phyloP scores from a whole-genome alignment of 1,284 basidiomycete species.

The Sanghuangporus baumii region DNA sequence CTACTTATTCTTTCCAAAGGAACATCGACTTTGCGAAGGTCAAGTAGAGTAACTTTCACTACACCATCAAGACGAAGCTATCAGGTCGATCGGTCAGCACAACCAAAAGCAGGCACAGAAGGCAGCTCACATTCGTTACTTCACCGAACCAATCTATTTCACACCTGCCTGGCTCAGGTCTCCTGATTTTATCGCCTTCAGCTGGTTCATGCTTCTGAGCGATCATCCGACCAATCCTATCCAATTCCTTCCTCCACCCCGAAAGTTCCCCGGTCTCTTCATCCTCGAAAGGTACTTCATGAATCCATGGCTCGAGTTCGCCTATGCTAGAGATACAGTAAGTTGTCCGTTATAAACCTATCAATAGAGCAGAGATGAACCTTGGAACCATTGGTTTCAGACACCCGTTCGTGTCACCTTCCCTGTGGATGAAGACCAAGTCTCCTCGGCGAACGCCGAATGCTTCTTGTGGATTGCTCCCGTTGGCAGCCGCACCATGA shows the following conservation, averaged over 20 bases:
- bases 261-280: constrained; percentile 43
- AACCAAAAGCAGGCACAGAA: constrained; percentile 6
- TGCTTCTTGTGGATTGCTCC: constrained; percentile 37
- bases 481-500: constrained; percentile 44
- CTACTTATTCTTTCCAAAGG: constrained; percentile 64
- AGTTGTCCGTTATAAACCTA: not conserved
- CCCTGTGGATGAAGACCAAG: constrained; percentile 72
- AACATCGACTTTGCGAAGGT: constrained; percentile 40
- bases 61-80: constrained; percentile 69
- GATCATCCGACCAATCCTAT: constrained; percentile 52
- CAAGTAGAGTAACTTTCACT: constrained; percentile 61
- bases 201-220: constrained; percentile 40
- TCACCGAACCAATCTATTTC: constrained; percentile 68
- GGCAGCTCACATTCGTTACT: constrained; percentile 57
- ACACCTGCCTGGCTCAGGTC: constrained; percentile 37
- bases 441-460: constrained; percentile 80
- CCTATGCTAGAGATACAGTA: constrained; percentile 44
- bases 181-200: constrained; percentile 40
- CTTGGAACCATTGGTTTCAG: constrained; percentile 56
- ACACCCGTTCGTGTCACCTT: constrained; percentile 64
- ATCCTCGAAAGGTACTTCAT: constrained; percentile 44
- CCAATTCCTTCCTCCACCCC: constrained; percentile 68
- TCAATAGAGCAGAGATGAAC: not conserved
- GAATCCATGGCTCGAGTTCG: constrained; percentile 74
- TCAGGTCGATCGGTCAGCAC: not conserved